Evolutionary conservation across 73 alveolate genomes (phyloP).

Genomic region (Paramecium sonneborni): DNA sequence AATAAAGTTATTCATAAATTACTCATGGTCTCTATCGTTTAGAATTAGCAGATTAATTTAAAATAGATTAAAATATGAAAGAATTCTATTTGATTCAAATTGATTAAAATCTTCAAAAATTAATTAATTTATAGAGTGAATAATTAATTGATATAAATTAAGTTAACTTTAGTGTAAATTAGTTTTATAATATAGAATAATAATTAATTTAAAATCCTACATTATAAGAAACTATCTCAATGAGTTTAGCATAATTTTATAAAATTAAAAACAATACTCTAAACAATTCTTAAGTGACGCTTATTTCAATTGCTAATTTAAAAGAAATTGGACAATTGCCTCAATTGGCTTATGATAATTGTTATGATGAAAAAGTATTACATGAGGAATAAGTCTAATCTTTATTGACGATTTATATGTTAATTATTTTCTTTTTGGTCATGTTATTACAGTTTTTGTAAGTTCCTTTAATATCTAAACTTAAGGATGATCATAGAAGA

Average conservation of each 20-base stretch:
- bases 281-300: background rate
- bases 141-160: background rate
- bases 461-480: constrained; percentile 7
- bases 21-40: constrained; percentile 5
- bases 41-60: background rate
- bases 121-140: background rate
- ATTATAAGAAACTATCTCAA: background rate
- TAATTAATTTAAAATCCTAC: background rate
- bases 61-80: background rate
- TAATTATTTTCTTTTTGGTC: background rate
- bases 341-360: background rate
- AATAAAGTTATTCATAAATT: constrained; percentile 7
- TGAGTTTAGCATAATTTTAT: constrained; percentile 31
- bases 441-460: background rate
- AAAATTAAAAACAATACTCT: background rate
- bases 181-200: background rate
- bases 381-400: background rate
- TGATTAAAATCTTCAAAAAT: background rate
- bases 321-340: constrained; percentile 22
- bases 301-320: background rate
- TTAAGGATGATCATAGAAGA: background rate
- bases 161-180: background rate
- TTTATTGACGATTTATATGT: background rate
- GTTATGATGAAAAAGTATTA: background rate
- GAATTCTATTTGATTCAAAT: background rate